phyloP scores from a whole-genome alignment of 768 basidiomycete genomes.

The Lentinula raphanica region DNA sequence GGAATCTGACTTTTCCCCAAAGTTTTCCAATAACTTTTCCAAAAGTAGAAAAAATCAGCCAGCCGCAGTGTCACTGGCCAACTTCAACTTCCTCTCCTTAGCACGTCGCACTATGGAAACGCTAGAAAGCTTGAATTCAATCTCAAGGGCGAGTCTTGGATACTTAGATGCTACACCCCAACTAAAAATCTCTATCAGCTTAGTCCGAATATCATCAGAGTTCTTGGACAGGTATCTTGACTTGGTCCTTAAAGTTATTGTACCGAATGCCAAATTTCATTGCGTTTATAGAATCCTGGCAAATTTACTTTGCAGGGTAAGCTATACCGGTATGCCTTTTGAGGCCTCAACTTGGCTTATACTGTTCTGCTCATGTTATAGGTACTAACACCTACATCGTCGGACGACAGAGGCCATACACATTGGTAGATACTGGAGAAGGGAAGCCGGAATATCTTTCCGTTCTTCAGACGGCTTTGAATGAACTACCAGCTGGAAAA shows the following conservation, averaged over 20 bases:
- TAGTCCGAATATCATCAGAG: conserved; percentile 59
- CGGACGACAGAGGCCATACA: conserved; percentile 63
- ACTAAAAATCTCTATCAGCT: conserved; percentile 36
- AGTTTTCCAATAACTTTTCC: too few relatives aligned
- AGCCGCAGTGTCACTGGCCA: too few relatives aligned
- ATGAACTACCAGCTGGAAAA: conserved; percentile 26
- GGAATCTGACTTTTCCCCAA: too few relatives aligned
- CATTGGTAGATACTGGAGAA: conserved; percentile 81
- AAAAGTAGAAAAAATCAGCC: too few relatives aligned
- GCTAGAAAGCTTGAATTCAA: conserved; percentile 44
- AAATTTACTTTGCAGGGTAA: conserved; percentile 84
- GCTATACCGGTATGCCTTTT: too few relatives aligned
- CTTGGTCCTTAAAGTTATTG: neutral
- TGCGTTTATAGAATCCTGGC: conserved; percentile 72
- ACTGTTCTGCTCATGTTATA: too few relatives aligned
- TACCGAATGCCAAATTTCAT: neutral
- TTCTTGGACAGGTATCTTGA: conserved; percentile 65
- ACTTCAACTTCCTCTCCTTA: too few relatives aligned
- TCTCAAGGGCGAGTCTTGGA: conserved; percentile 42
- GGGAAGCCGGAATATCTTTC: conserved; percentile 65
- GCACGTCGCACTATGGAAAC: conserved; percentile 39
- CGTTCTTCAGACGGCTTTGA: conserved; percentile 58
- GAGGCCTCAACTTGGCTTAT: too few relatives aligned
- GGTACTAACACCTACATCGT: conserved; percentile 91
- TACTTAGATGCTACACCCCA: too few relatives aligned